Conservation (phyloP, 1,139 yeast genomes). For the Yamadazyma atlantica region DNA sequence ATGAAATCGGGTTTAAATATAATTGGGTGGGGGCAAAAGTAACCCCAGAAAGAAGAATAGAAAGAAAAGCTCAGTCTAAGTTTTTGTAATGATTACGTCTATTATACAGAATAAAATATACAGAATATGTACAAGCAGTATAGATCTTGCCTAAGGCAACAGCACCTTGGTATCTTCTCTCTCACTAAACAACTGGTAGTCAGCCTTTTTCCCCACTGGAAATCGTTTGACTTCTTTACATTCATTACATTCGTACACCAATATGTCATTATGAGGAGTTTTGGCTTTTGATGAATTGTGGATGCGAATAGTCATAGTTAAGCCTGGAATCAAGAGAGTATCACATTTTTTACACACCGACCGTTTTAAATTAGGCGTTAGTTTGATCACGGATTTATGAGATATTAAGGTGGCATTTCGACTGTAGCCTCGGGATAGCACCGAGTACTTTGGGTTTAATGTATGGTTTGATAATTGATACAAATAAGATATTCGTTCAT, state of each 20-base stretch:
- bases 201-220: conserved; percentile 34
- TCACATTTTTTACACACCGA: conserved; percentile 61
- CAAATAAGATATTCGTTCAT: conserved; percentile 55
- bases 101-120: not conserved
- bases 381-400: conserved; percentile 60
- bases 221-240: conserved; percentile 30
- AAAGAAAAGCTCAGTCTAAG: conserved; percentile 19
- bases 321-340: conserved; percentile 47
- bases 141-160: not conserved
- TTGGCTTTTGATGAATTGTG: conserved; percentile 26
- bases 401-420: conserved; percentile 52
- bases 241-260: conserved; percentile 26
- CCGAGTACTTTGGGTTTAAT: conserved; percentile 20
- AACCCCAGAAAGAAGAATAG: conserved; percentile 37
- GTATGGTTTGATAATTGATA: conserved; percentile 48
- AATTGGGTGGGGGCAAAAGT: conserved; percentile 79
- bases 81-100: conserved; percentile 15
- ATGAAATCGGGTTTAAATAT: conserved; percentile 81
- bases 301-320: conserved; percentile 31
- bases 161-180: conserved; percentile 15
- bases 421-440: conserved; percentile 50
- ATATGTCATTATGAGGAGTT: conserved; percentile 32
- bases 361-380: conserved; percentile 63
- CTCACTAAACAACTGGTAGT: conserved; percentile 30
- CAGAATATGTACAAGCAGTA: not conserved